phyloP scores from a whole-genome alignment of 2,329 filamentous ascomycete genomes.

The Claviceps cyperi region DNA sequence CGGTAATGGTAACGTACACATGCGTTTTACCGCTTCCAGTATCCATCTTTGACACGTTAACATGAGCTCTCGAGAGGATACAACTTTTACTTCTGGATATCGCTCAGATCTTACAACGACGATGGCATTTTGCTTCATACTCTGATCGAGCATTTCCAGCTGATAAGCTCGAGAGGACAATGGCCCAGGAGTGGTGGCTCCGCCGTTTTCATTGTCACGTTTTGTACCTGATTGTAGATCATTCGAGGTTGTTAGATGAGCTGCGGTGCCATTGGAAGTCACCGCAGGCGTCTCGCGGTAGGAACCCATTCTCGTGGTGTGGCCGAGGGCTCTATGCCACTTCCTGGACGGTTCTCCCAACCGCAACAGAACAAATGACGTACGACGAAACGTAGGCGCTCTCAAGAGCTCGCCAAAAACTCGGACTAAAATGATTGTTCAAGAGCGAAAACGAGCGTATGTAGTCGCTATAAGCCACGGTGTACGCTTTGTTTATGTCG shows the following conservation, averaged over 20 bases:
- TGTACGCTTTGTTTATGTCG: no score
- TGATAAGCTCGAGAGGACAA: conserved; percentile 50
- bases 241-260: background rate
- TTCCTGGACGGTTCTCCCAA: conserved; percentile 5
- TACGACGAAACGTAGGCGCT: background rate
- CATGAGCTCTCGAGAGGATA: background rate
- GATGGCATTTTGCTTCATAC: conserved; percentile 54
- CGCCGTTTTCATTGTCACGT: conserved; percentile 2
- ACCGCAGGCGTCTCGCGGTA: conserved; percentile 1
- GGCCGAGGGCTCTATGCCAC: conserved; percentile 1
- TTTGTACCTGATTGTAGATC: background rate
- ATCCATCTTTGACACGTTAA: conserved; percentile 47
- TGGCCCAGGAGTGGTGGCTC: conserved; percentile 8
- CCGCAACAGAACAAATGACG: background rate
- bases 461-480: no score
- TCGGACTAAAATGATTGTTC: no score
- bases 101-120: conserved; percentile 39
- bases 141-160: conserved; percentile 59
- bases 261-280: conserved; percentile 2
- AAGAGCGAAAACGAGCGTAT: no score
- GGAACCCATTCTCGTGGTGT: background rate
- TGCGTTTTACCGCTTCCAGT: conserved; percentile 69
- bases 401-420: no score
- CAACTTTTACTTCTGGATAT: background rate
- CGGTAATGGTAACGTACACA: conserved; percentile 36